Evolutionary conservation across 257 asterid species (phyloP), one percentile per base, ranked within the genome.

Genomic region (Capsicum baccatum): DNA sequence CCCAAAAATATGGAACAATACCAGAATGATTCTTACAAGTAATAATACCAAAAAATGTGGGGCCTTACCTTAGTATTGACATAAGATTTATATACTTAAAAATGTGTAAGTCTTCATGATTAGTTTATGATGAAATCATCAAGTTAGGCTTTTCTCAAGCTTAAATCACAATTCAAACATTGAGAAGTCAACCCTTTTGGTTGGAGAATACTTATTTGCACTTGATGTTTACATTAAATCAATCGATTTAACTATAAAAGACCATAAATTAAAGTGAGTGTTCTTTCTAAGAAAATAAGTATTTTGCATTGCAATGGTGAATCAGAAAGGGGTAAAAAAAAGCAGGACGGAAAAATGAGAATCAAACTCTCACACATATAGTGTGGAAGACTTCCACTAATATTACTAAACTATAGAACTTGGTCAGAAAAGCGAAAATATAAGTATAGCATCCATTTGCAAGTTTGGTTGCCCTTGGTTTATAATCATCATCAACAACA

Each of bases 61-160:
- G 21, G 44, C 60, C 35, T 44, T n/a, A 21, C 13, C n/a, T 9
- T 12, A 14, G 26, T 14, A 76, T 76, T 76, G 81, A 26, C 26
- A 33, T 26, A 26, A 26, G 33, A 26, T 26, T 26, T 26, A 26
- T 26, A 52, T 52, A 76, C 21, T 52, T 71, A 6, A 1, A 74
- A 47, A 71, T 48, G 80, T 12, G 42, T 50, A 0, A 8, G 63
- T 76, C 81, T 8, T 74, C 11, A 14, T 76, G 81, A 52, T 13
- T 76, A 21, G 19, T 21, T 76, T 52, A 39, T 26, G 33, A 26
- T 26, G 33, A 26, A 26, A 26, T 26, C 33, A 26, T 26, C 33
- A 26, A 26, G 33, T 26, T 76, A 52, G 63, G 42, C n/a, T 26
- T 52, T 76, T 52, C 81, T 50, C 81, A 56, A 76, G 81, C 14